phyloP scores from a whole-genome alignment of 78 protist species.

The Dictyostelium discoideum region DNA sequence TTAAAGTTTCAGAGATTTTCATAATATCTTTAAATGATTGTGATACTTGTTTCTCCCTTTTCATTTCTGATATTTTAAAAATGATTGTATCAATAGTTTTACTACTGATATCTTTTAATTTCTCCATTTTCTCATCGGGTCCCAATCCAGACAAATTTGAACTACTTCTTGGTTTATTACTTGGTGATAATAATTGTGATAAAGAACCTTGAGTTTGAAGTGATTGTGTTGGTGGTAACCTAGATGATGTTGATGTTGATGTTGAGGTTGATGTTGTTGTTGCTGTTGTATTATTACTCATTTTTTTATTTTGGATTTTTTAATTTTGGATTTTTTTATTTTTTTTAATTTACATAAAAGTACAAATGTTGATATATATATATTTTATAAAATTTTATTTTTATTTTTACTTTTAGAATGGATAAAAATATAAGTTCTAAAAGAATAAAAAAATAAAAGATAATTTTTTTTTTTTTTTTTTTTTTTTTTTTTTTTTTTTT shows the following conservation, averaged over 20 bases:
- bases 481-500: background rate
- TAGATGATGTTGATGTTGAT: background rate
- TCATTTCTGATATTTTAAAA: conserved; percentile 60
- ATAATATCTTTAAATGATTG: conserved; percentile 68
- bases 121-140: conserved; percentile 45
- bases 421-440: background rate
- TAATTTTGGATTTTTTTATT: background rate
- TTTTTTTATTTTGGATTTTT: background rate
- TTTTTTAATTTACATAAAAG: background rate
- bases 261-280: background rate
- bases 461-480: background rate
- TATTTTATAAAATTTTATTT: background rate
- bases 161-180: background rate
- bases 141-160: background rate
- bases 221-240: conserved; percentile 5
- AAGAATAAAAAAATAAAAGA: background rate
- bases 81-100: conserved; percentile 65
- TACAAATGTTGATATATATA: background rate
- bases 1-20: conserved; percentile 52
- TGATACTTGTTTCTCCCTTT: conserved; percentile 61
- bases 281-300: background rate
- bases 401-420: background rate
- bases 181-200: background rate
- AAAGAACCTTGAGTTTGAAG: background rate
- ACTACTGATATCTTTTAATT: conserved; percentile 53